Evolutionary conservation across 2,329 filamentous ascomycete genomes (phyloP).

Genomic region (Magnaporthiopsis incrustans): DNA sequence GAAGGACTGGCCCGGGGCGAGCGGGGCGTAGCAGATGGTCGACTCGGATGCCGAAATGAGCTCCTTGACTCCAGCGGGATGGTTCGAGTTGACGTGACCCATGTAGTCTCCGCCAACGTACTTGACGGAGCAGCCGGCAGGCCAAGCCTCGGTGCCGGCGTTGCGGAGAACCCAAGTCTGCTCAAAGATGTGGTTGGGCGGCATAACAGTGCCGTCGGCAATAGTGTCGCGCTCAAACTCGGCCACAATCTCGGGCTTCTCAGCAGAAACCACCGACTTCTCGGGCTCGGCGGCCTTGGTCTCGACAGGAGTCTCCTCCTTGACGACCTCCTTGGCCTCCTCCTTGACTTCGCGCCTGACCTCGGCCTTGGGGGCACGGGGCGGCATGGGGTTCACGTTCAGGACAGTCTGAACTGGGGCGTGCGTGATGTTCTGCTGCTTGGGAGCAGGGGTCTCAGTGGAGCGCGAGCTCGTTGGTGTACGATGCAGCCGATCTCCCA

Average conservation of each 20-base stretch:
- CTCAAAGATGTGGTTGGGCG: constrained; percentile 66
- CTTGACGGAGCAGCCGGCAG: constrained; percentile 79
- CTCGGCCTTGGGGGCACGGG: constrained; percentile 20
- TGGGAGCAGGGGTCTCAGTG: constrained; percentile 35
- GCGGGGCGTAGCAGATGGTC: constrained; percentile 60
- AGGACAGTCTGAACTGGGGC: constrained; percentile 20
- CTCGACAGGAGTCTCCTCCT: constrained; percentile 18
- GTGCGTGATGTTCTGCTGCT: no score
- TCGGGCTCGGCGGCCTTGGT: constrained; percentile 9
- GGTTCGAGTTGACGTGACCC: constrained; percentile 77
- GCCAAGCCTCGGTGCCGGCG: constrained; percentile 72
- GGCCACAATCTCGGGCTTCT: constrained; percentile 33
- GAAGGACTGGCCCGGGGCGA: constrained; percentile 66
- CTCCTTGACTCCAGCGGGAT: constrained; percentile 69
- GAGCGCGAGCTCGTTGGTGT: constrained; percentile 33
- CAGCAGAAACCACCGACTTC: constrained; percentile 8
- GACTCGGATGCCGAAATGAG: constrained; percentile 76
- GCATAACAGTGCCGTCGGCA: constrained; percentile 65
- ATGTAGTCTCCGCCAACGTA: constrained; percentile 94
- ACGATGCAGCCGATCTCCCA: constrained; percentile 55
- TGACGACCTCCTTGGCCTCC: constrained; percentile 11
- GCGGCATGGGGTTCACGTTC: constrained; percentile 53
- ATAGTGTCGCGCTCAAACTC: constrained; percentile 73
- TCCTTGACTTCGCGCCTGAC: constrained; percentile 18
- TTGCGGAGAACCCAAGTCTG: constrained; percentile 93